Percentiles rank a stretch among this genome's conserved stretches.
Conservation (phyloP, 495 filamentous ascomycete species). For the Durotheca rogersii region DNA sequence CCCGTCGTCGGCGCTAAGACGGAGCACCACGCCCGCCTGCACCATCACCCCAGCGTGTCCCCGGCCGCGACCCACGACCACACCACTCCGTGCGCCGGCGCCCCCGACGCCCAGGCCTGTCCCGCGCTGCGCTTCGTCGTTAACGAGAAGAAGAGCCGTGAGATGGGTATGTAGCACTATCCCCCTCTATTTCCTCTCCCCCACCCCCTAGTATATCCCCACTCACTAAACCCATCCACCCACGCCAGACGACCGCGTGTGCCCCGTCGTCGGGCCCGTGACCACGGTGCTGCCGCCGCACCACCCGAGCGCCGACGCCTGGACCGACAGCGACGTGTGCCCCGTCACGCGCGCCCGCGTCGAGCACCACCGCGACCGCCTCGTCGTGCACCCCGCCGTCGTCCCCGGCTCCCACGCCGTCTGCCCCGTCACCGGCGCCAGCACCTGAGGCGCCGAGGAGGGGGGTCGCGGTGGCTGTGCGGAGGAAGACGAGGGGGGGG, state of each 20-base stretch:
- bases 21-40: constrained; percentile 47
- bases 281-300: constrained; percentile 48
- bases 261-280: constrained; percentile 49
- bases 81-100: constrained; percentile 28
- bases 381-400: constrained; percentile 43
- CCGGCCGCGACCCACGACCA: constrained; percentile 32
- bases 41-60: constrained; percentile 45
- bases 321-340: constrained; percentile 47
- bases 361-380: constrained; percentile 48
- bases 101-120: constrained; percentile 47
- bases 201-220: not conserved
- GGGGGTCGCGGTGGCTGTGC: no score
- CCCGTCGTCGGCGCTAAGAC: constrained; percentile 49
- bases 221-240: not conserved
- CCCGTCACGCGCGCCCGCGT: constrained; percentile 52
- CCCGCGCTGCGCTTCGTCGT: constrained; percentile 41
- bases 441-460: constrained; percentile 15
- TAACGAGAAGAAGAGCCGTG: constrained; percentile 45
- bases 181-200: not conserved
- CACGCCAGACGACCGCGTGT: constrained; percentile 44
- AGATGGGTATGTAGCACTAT: constrained; percentile 34
- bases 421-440: constrained; percentile 45
- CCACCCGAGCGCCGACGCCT: constrained; percentile 45
- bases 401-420: constrained; percentile 37
- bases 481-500: no score